Percentiles rank a stretch among this genome's conserved stretches.
phyloP scores from a whole-genome alignment of 768 basidiomycete genomes.

The Xerocomellus amylosporus region DNA sequence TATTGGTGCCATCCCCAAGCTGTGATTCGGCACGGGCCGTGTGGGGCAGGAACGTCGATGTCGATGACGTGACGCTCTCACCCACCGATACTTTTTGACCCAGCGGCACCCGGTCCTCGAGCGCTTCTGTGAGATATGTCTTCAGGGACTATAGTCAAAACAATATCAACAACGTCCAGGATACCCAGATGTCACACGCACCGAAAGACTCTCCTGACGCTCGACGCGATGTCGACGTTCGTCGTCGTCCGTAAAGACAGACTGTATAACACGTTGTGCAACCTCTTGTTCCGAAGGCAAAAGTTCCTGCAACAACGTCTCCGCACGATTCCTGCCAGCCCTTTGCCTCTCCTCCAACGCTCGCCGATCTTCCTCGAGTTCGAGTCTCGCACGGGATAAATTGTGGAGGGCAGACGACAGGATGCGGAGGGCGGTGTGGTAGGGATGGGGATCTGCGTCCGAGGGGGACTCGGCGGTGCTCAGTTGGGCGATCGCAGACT shows the following conservation, averaged over 20 bases:
- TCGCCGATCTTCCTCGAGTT: constrained; percentile 60
- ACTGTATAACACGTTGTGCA: constrained; percentile 63
- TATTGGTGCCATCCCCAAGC: not conserved
- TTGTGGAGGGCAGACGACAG: constrained; percentile 66
- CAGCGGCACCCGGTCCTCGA: constrained; percentile 48
- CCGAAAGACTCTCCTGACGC: constrained; percentile 58
- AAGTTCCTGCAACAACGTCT: constrained; percentile 56
- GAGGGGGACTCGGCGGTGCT: constrained; percentile 45
- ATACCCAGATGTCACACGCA: constrained; percentile 30
- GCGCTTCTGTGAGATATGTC: constrained; percentile 46
- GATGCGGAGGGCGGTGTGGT: constrained; percentile 64
- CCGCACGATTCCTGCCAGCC: constrained; percentile 48
- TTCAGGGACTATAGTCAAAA: constrained; percentile 38
- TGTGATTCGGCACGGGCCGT: not conserved
- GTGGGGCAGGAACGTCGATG: constrained; percentile 5
- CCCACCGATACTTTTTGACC: constrained; percentile 23
- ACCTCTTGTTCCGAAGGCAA: constrained; percentile 61
- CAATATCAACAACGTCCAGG: not conserved
- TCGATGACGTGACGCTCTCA: constrained; percentile 19
- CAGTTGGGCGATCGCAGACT: constrained; percentile 55
- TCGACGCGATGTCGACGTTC: constrained; percentile 47
- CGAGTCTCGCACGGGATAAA: constrained; percentile 52
- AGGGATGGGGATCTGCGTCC: constrained; percentile 50
- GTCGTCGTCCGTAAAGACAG: constrained; percentile 53
- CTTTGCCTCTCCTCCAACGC: constrained; percentile 58